Evolutionary conservation across 306 rosid genomes (phyloP).

Genomic region (Cicer cuneatum): DNA sequence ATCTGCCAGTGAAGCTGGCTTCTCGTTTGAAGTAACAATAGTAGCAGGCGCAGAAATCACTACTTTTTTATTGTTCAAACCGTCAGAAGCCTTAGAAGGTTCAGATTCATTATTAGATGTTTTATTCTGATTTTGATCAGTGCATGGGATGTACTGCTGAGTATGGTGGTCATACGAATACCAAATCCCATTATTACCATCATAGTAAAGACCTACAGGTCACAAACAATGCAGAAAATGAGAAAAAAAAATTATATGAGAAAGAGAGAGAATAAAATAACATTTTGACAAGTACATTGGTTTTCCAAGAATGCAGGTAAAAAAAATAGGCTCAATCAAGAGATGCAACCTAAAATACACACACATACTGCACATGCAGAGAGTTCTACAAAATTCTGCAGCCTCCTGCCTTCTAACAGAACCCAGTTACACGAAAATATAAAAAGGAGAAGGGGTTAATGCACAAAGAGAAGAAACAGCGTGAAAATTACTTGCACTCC

Average conservation of each 20-base stretch:
- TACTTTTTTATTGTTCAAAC: slow-evolving; percentile 70
- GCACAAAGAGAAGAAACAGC: not conserved
- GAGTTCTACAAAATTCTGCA: slow-evolving; percentile 11
- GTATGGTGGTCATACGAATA: slow-evolving; percentile 86
- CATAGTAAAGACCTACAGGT: slow-evolving; percentile 85
- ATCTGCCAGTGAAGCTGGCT: slow-evolving; percentile 86
- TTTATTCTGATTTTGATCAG: slow-evolving; percentile 74
- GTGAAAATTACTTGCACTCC: slow-evolving; percentile 3
- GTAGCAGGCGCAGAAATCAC: slow-evolving; percentile 94
- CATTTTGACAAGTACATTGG: not conserved
- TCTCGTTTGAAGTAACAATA: slow-evolving; percentile 67
- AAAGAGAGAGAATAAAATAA: not conserved
- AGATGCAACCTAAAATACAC: slow-evolving; percentile 26
- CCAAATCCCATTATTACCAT: slow-evolving; percentile 87
- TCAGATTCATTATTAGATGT: slow-evolving; percentile 64
- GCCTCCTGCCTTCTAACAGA: slow-evolving; percentile 8
- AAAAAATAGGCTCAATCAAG: slow-evolving; percentile 24
- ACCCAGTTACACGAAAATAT: slow-evolving; percentile 15
- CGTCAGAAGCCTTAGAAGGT: slow-evolving; percentile 67
- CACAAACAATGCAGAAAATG: slow-evolving; percentile 40
- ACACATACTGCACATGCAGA: not conserved
- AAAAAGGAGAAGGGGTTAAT: not conserved
- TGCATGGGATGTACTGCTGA: slow-evolving; percentile 82
- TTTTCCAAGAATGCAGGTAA: slow-evolving; percentile 21
- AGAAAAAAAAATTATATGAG: slow-evolving; percentile 33